phyloP scores from a whole-genome alignment of 148 eudicot genomes.

The Cornus controversa region DNA sequence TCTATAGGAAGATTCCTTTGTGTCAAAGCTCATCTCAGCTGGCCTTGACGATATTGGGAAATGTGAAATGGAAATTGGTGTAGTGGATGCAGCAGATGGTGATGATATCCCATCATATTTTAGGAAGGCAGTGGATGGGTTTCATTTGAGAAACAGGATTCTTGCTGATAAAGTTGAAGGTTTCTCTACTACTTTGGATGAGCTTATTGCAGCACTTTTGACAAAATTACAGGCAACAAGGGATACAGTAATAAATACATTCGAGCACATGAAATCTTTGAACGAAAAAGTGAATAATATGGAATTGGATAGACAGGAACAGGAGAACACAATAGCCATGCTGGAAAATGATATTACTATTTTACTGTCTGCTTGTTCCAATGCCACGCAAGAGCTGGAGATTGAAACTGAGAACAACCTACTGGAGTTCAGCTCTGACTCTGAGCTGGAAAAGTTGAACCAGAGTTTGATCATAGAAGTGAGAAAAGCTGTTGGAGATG shows the following conservation, averaged over 20 bases:
- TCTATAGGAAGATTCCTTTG: conserved; percentile 48
- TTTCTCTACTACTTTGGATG: conserved; percentile 55
- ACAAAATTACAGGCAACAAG: conserved; percentile 49
- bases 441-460: conserved; percentile 29
- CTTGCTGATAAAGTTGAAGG: conserved; percentile 45
- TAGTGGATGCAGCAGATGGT: conserved; percentile 37
- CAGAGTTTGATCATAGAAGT: conserved; percentile 12
- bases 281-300: conserved; percentile 38
- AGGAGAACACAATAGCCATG: conserved; percentile 35
- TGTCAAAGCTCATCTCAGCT: conserved; percentile 37
- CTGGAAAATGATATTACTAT: conserved; percentile 49
- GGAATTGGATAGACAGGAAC: conserved; percentile 49
- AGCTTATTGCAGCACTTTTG: conserved; percentile 52
- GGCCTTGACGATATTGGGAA: conserved; percentile 32
- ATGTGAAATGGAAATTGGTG: conserved; percentile 31
- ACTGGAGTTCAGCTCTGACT: conserved; percentile 29
- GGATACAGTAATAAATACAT: conserved; percentile 31
- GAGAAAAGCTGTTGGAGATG: conserved; percentile 21
- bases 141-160: conserved; percentile 40
- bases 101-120: conserved; percentile 43
- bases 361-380: conserved; percentile 60
- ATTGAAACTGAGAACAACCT: conserved; percentile 24
- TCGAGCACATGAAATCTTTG: conserved; percentile 36
- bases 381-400: conserved; percentile 52
- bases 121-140: conserved; percentile 50